Evolutionary conservation across 257 asterid genomes (phyloP), one percentile per base, ranked within the genome.

Genomic region (Linderniella brevidens): DNA sequence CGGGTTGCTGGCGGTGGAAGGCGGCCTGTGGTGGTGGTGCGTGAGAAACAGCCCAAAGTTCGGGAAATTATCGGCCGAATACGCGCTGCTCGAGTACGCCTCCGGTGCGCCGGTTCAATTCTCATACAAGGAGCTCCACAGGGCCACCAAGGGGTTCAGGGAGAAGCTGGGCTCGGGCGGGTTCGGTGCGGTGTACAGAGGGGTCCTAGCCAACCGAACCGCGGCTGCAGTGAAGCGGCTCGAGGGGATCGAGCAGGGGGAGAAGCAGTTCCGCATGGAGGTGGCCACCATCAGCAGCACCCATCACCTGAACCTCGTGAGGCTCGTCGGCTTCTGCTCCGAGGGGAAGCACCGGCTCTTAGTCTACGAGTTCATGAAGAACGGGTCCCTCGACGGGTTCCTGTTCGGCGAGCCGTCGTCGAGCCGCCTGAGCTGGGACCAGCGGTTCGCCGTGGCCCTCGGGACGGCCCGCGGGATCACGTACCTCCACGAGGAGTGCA

Each of bases 141-240:
- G 70, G 11, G 94, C 94, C 8, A 90, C 96, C 0, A 65, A 60
- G 43, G 65, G 73, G 64, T 90, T 90, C 63, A 37, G 38, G 2
- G 77, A 75, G 54, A 90, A 90, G 48, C 83, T 90, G 13, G 99
- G 96, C 15, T 96, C 85, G 48, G 99, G 99, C 14, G 99, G 99
- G 32, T 90, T 90, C 32, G 99, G 99, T 39, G 85, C 99, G 0
- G 99, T 90, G 59, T 90, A 85, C 53, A 66, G 60, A 9, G 99
- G 94, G 8, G 42, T 52, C 15, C 96, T 90, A 14, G 75, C 65
- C 0, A 94, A 90, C 49, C 96, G 99, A 11, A 63, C 75, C 11
- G 74, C 40, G 3, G 3, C 86, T 32, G 96, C 99, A 17, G 96
- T 85, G 58, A 90, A 90, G 60, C 57, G 86, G 58, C 51, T 90